These are phyloP conservation scores for Trichaptum fuscoviolaceum DNA, from an alignment of 768 basidiomycete species.

Conservation along the genomic window DNA sequence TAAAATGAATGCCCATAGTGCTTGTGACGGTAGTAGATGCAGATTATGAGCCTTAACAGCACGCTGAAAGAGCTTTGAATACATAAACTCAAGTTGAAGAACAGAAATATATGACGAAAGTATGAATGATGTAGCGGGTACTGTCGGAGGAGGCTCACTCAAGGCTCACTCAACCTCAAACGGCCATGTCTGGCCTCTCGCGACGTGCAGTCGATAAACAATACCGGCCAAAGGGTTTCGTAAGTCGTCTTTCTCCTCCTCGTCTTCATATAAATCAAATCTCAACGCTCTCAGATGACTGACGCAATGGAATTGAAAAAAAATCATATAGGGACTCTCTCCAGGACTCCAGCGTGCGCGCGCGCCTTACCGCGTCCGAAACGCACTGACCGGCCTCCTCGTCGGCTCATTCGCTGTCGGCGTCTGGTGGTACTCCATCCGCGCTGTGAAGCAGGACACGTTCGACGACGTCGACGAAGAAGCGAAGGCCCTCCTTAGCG, in stretches of 20 bases:
- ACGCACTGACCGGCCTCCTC: constrained; percentile 69
- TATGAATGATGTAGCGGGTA: not conserved
- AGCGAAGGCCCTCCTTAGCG: constrained; percentile 46
- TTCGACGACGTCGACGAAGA: constrained; percentile 86
- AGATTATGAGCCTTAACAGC: too few species aligned
- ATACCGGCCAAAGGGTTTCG: constrained; percentile 50
- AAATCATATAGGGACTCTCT: constrained; percentile 65
- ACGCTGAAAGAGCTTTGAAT: too few species aligned
- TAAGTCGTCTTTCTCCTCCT: constrained; percentile 22
- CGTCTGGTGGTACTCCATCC: constrained; percentile 90
- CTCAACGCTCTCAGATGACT: too few species aligned
- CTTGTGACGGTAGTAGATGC: too few species aligned
- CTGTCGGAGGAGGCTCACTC: not conserved
- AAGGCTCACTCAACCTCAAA: not conserved
- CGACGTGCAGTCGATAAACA: constrained; percentile 36
- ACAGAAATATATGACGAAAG: too few species aligned
- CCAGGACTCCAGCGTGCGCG: constrained; percentile 84
- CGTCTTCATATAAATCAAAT: not conserved
- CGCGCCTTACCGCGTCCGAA: constrained; percentile 72
- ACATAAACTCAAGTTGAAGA: too few species aligned
- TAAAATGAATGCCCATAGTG: too few species aligned
- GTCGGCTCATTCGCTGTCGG: constrained; percentile 72
- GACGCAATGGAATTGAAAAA: too few species aligned
- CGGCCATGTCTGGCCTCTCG: not conserved
- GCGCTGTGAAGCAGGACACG: constrained; percentile 89